Evolutionary conservation across 1,139 yeast species (phyloP), one percentile per base, ranked within the genome.

Genomic region (Saccharomyces hybrid): DNA sequence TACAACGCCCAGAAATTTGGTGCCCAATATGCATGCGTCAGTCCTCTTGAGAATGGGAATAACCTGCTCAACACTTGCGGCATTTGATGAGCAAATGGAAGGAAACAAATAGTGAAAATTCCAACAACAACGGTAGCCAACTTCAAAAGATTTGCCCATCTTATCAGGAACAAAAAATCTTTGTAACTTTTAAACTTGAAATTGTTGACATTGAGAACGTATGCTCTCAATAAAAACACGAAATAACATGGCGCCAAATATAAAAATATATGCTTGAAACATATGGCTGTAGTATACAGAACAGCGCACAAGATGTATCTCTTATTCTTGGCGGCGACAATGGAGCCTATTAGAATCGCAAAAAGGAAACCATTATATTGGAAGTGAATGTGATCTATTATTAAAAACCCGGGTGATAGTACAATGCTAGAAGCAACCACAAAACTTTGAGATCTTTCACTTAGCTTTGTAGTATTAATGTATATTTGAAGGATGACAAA

Each of bases 11-110:
- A 93, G 53, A 90, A 75, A 64, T 93, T 93, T 3, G 99, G 99
- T 0, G 99, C 99, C 99, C 99, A 93, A 72, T 95, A 95, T 0
- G 98, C 97, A 70, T 95, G 99, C 4, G 97, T 93, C 46, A 95
- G 77, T 1, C 99, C 99, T 66, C 99, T 79, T 52, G 96, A 86
- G 67, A 93, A 93, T 5, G 99, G 99, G 71, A 93, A 93, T 46
- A 95, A 72, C 51, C 99, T 76, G 5, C 75, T 69, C 11, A 88
- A 52, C 16, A 93, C 72, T 58, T 88, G 82, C 1, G 88, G 86
- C 52, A 87, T 66, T 47, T 84, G 86, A 5, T 78, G 82, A 11
- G 79, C 72, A 66, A 90, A 90, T 0, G 99, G 99, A 0, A 78
- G 88, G 73, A 95, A 89, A 6, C 97, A 91, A 2, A 83, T 65